Evolutionary conservation across 2,329 filamentous ascomycete genomes (phyloP), one percentile per base, ranked within the genome.

Genomic region (Fusarium newnesense): DNA sequence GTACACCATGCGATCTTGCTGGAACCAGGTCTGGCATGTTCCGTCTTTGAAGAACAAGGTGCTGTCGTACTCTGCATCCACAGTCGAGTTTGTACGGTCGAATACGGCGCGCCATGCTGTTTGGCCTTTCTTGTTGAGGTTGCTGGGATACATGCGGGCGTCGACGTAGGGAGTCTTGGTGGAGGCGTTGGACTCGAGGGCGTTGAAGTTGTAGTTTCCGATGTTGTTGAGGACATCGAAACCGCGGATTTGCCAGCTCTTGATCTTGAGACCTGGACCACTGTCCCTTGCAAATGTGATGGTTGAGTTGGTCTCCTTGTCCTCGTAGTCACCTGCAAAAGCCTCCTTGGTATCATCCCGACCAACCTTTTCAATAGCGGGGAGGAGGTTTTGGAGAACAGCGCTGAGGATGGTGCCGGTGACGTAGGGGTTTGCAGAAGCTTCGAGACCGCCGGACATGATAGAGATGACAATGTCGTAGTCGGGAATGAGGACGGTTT

Each of bases 391-490:
- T 40, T 79, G 69, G 15, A 85, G 59, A 3, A 85, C 64, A 19
- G 78, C 73, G 54, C 70, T 79, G 59, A 82, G 77, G 5, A 80
- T 67, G 2, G 58, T 67, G 6, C 61, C 34, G 0, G 76, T 73
- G 15, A 77, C 70, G 30, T 64, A 66, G 2, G 73, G 46, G 28
- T 75, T 46, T 1, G 56, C 34, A 5, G 70, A 49, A 1, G 77
- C 80, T 67, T 82, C 81, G 3, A 60, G 52, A 1, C 81, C 81
- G 2, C 80, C 82, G 1, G 79, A 79, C 54, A 87, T 72, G 16
- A 87, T 73, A 9, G 81, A 80, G 59, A 86, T 75, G 36, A 82
- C 83, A 11, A 86, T 68, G 52, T 83, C 83, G 70, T 87, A 87
- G 69, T 87, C 85, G 0, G 85, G 85, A 1, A 88, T 76, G 5